phyloP scores from a whole-genome alignment of 805 yeast genomes.

The Millerago galiae region DNA sequence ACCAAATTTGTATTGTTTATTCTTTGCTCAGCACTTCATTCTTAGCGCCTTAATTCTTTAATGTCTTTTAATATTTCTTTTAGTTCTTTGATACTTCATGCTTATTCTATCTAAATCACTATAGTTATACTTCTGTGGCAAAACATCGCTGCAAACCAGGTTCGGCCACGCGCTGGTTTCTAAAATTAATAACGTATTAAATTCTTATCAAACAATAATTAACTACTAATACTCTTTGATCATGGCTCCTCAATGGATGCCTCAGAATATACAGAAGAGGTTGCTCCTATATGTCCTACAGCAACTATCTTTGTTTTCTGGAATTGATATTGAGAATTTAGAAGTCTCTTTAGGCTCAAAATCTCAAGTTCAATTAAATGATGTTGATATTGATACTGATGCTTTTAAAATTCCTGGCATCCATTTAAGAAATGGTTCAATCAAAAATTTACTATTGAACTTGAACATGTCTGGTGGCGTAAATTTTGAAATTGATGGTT shows the following conservation, averaged over 20 bases:
- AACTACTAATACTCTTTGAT: neutral
- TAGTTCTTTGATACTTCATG: too few relatives aligned
- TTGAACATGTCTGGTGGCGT: conserved; percentile 71
- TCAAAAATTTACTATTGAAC: conserved; percentile 47
- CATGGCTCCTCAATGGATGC: conserved; percentile 53
- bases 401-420: conserved; percentile 62
- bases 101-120: too few relatives aligned
- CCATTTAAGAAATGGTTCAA: conserved; percentile 52
- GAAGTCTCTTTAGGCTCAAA: conserved; percentile 70
- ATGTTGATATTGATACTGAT: conserved; percentile 68
- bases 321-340: conserved; percentile 71
- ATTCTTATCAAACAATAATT: too few relatives aligned
- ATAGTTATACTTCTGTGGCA: too few relatives aligned
- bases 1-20: too few relatives aligned
- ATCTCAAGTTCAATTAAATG: conserved; percentile 43
- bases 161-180: too few relatives aligned
- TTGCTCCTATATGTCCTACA: conserved; percentile 73
- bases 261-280: conserved; percentile 79
- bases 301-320: conserved; percentile 76
- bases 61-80: too few relatives aligned
- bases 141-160: too few relatives aligned
- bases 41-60: too few relatives aligned
- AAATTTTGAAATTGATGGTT: conserved; percentile 47
- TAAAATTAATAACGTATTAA: too few relatives aligned
- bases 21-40: too few relatives aligned